A percentile compares a stretch with the other conserved stretches of the same genome.
These are phyloP conservation scores for Fragaria vesca DNA, from an alignment of 306 rosid genomes.

Conservation along the genomic window DNA sequence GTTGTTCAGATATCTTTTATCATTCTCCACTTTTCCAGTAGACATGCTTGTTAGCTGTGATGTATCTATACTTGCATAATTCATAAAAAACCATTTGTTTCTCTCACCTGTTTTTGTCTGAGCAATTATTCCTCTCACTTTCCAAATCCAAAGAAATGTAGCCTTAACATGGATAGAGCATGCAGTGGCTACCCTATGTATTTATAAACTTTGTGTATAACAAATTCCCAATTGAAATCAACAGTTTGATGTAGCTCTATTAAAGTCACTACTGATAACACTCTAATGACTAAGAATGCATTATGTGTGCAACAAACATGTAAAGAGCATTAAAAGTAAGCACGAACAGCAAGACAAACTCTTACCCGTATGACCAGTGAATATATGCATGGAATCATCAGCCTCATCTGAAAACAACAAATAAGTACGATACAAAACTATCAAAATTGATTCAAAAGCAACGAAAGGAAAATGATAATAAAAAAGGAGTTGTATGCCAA, in stretches of 20 bases:
- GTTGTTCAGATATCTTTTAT: background rate
- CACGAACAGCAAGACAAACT: background rate
- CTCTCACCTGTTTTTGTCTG: background rate
- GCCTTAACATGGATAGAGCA: background rate
- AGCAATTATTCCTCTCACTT: background rate
- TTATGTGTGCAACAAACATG: background rate
- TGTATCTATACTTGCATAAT: background rate
- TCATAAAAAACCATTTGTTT: background rate
- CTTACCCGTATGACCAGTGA: slow-evolving; percentile 80
- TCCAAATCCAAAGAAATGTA: background rate
- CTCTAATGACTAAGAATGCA: slow-evolving; percentile 7
- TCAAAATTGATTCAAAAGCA: background rate
- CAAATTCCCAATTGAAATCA: background rate
- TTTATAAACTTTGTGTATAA: background rate
- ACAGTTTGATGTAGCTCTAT: background rate
- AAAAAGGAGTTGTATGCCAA: background rate
- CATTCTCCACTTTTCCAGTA: background rate
- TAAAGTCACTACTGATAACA: background rate
- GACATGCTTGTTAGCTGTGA: background rate
- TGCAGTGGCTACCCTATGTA: background rate
- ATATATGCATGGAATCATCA: slow-evolving; percentile 69
- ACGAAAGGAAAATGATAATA: background rate
- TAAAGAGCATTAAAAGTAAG: background rate
- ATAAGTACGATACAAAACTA: slow-evolving; percentile 7
- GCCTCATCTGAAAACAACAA: slow-evolving; percentile 51